Evolutionary conservation across 495 filamentous ascomycete genomes (phyloP).

Genomic region (Tuber umbilicatum): DNA sequence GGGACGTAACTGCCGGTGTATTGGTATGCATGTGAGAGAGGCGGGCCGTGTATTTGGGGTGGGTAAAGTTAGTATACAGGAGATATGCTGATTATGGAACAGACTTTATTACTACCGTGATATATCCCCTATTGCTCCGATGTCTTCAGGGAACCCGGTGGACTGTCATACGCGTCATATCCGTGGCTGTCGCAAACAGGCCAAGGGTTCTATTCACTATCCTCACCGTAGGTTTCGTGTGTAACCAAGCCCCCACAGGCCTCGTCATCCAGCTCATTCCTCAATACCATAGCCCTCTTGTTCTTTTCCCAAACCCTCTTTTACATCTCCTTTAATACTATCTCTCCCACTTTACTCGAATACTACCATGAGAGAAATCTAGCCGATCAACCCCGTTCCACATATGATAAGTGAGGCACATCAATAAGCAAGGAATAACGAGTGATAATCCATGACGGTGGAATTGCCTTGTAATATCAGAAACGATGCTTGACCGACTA

Average conservation of each 20-base stretch:
- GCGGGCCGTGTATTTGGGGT: background rate
- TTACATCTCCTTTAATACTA: no score
- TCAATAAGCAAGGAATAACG: background rate
- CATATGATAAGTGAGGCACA: background rate
- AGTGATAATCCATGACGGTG: background rate
- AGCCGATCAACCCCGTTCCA: background rate
- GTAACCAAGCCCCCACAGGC: background rate
- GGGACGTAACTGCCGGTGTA: background rate
- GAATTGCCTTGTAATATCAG: background rate
- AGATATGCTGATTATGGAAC: background rate
- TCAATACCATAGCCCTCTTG: no score
- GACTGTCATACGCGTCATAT: background rate
- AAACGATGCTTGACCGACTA: background rate
- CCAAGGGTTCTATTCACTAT: background rate
- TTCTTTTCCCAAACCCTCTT: no score
- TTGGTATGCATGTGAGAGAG: background rate
- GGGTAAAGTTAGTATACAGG: background rate
- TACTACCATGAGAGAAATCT: no score
- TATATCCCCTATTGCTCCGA: background rate
- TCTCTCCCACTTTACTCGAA: no score
- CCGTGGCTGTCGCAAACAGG: background rate
- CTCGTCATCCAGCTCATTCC: background rate
- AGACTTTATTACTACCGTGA: background rate
- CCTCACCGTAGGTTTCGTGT: background rate
- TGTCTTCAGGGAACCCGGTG: background rate